Evolutionary conservation across 2,329 filamentous ascomycete species (phyloP), one percentile per base, ranked within the genome.

Genomic region (Pseudogymnoascus sp.): DNA sequence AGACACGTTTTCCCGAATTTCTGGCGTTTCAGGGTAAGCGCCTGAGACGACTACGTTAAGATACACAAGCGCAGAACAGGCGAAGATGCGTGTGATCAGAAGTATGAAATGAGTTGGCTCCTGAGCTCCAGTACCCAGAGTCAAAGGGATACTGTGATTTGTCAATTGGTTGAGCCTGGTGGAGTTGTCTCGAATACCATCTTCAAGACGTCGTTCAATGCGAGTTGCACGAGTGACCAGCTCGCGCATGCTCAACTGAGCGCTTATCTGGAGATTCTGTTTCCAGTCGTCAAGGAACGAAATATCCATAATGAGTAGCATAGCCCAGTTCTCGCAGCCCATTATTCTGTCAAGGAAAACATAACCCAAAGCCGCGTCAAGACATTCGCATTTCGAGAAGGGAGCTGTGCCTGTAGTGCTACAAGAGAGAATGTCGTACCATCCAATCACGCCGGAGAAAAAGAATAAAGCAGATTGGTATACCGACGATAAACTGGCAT

Each of bases 201-300:
- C 50, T 22, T 61, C 60, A 5, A 67, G 30, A 9, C 35, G 39
- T 38, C 43, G 57, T 59, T 66, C 63, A 47, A 74, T 68, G 1
- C 64, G 63, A 22, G 64, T 58, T 30, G 66, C 68, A 25, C 78
- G 77, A 6, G 70, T 68, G 6, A 79, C 70, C 1, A 84, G 74
- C 59, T 81, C 75, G 2, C 68, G 62, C 5, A 69, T 60, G 8
- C 77, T 79, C 1, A 84, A 70, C 0, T 73, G 73, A 3, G 77
- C 77, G 5, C 67, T 65, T 35, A 68, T 67, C 58, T 73, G 77
- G 66, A 76, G 74, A 20, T 76, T 71, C 66, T 79, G 77, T 71
- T 85, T 86, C 82, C 82, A 85, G 0, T 77, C 74, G 50, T 80
- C 77, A 2, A 87, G 74, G 1, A 74, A 68, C 4, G 80, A 74